Evolutionary conservation across 495 filamentous ascomycete genomes (phyloP).

Genomic region (Geoglossum glabrum): DNA sequence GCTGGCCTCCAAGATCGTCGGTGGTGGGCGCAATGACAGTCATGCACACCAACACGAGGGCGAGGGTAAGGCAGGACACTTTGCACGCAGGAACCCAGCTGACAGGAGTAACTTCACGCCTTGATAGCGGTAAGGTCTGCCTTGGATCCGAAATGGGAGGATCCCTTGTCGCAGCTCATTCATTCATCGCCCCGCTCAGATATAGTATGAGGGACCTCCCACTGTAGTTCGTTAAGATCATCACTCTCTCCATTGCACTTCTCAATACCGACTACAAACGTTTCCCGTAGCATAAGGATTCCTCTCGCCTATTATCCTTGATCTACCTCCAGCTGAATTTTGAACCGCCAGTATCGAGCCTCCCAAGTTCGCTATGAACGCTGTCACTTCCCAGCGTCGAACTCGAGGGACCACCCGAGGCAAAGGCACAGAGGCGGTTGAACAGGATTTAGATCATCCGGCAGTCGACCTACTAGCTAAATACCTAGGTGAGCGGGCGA

Average conservation of each 20-base stretch:
- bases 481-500: not conserved
- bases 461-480: not conserved
- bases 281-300: not conserved
- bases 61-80: not conserved
- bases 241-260: not conserved
- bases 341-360: not conserved
- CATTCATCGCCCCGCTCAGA: not conserved
- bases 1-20: not conserved
- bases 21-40: not conserved
- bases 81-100: not conserved
- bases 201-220: not conserved
- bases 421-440: too few species aligned
- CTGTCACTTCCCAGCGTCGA: not conserved
- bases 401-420: not conserved
- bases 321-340: not conserved
- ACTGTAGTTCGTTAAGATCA: not conserved
- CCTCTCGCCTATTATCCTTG: not conserved
- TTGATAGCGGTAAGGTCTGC: not conserved
- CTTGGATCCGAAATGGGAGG: not conserved
- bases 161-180: not conserved
- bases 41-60: not conserved
- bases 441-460: not conserved
- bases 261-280: not conserved
- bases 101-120: not conserved
- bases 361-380: not conserved